phyloP scores from a whole-genome alignment of 768 basidiomycete species.

The Fomitopsis pulvina region DNA sequence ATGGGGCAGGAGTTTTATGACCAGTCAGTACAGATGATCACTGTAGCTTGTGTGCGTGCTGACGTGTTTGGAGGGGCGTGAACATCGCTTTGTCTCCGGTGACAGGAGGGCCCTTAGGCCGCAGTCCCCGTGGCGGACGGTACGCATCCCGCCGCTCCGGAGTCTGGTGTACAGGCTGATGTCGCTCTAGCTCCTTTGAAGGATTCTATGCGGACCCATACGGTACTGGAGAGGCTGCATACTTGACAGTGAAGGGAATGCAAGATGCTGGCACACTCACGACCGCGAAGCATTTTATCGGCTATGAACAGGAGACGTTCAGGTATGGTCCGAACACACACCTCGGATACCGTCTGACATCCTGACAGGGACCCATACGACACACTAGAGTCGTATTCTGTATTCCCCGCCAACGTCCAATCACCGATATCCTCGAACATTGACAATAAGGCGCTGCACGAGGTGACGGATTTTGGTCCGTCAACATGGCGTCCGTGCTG shows the following conservation, averaged over 20 bases:
- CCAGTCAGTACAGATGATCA: background rate
- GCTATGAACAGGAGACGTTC: constrained; percentile 10
- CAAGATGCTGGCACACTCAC: constrained; percentile 77
- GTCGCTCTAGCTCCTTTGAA: constrained; percentile 19
- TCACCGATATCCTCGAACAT: background rate
- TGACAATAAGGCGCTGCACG: background rate
- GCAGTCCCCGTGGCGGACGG: background rate
- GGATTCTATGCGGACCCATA: constrained; percentile 67
- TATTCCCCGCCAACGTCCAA: constrained; percentile 41
- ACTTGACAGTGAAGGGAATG: constrained; percentile 77
- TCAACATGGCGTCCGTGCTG: constrained; percentile 55
- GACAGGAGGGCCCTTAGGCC: constrained; percentile 26
- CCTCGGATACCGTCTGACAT: background rate
- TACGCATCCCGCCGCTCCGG: background rate
- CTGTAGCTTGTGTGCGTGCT: background rate
- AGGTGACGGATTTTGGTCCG: background rate
- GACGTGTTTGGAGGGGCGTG: constrained; percentile 54
- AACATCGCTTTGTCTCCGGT: constrained; percentile 72
- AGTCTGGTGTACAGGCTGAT: background rate
- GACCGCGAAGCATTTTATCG: constrained; percentile 74
- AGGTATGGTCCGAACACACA: background rate
- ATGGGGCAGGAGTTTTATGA: constrained; percentile 81
- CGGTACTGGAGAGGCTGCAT: constrained; percentile 66
- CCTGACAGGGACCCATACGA: constrained; percentile 58
- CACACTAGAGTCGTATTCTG: constrained; percentile 53